phyloP scores from a whole-genome alignment of 1,284 basidiomycete genomes.

The Boletus mariae region DNA sequence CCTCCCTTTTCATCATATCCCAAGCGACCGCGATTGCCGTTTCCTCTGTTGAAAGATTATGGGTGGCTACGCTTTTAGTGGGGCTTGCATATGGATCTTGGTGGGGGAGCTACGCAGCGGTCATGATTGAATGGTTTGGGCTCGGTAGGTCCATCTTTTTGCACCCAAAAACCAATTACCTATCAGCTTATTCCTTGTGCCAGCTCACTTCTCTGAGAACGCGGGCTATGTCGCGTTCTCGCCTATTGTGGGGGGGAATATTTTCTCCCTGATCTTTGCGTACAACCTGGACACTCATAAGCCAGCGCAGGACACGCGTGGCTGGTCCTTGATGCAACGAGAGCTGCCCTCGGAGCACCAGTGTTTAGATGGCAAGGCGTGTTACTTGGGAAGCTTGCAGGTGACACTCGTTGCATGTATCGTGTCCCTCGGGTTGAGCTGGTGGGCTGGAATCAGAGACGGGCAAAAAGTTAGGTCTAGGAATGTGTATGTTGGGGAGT shows the following conservation, averaged over 20 bases:
- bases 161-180: background rate
- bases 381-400: conserved; percentile 44
- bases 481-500: background rate
- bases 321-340: conserved; percentile 13
- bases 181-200: background rate
- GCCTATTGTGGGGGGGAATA: conserved; percentile 78
- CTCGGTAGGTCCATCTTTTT: conserved; percentile 45
- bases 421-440: conserved; percentile 42
- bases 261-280: conserved; percentile 84
- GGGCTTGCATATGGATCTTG: conserved; percentile 76
- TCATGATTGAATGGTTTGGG: conserved; percentile 86
- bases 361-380: conserved; percentile 45
- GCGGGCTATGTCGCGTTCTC: conserved; percentile 84
- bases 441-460: conserved; percentile 44
- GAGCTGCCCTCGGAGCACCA: conserved; percentile 36
- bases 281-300: conserved; percentile 73
- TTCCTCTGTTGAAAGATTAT: conserved; percentile 61
- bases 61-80: conserved; percentile 70
- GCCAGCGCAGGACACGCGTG: conserved; percentile 2
- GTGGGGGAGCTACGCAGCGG: conserved; percentile 77
- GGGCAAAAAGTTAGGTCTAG: conserved; percentile 15
- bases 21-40: conserved; percentile 60
- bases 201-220: conserved; percentile 77
- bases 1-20: conserved; percentile 64
- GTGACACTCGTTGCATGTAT: conserved; percentile 44